Evolutionary conservation across 805 yeast genomes (phyloP).

Genomic region (Zygotorulaspora sp.): DNA sequence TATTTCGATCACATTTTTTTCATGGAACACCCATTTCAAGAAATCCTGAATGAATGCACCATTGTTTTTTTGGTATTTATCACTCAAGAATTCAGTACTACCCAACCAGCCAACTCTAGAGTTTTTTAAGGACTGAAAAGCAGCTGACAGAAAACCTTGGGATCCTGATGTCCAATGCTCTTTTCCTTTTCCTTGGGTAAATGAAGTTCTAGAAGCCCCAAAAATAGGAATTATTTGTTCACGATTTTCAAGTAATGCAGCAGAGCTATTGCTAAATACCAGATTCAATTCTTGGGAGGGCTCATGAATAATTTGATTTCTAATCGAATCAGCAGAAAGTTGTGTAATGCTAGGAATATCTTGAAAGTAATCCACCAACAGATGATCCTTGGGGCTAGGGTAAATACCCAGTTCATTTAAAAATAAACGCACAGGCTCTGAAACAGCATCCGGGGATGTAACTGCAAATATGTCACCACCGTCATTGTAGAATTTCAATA

Average conservation of each 20-base stretch:
- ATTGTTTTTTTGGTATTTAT: constrained; percentile 34
- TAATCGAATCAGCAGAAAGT: constrained; percentile 16
- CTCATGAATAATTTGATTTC: constrained; percentile 8
- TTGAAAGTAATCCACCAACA: constrained; percentile 61
- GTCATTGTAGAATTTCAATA: constrained; percentile 54
- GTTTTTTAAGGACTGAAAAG: constrained; percentile 72
- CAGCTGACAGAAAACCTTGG: constrained; percentile 72
- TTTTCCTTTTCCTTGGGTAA: constrained; percentile 46
- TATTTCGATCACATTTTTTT: constrained; percentile 57
- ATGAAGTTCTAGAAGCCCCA: constrained; percentile 60
- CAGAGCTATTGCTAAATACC: constrained; percentile 47
- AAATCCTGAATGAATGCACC: constrained; percentile 43
- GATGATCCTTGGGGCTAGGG: constrained; percentile 72
- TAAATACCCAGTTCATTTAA: constrained; percentile 77
- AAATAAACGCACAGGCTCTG: constrained; percentile 61
- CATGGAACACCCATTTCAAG: constrained; percentile 70
- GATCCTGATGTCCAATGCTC: constrained; percentile 74
- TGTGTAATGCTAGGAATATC: constrained; percentile 11
- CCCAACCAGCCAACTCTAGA: constrained; percentile 84
- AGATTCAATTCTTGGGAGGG: constrained; percentile 15
- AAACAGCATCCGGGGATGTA: constrained; percentile 46
- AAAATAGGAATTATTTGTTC: constrained; percentile 67
- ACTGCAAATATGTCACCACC: constrained; percentile 77
- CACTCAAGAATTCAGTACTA: constrained; percentile 48
- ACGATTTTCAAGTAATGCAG: constrained; percentile 66